A percentile compares a stretch with the other conserved stretches of the same genome.
Evolutionary conservation across 345 rosid genomes (phyloP).

Genomic region (Rhodomyrtus tomentosa): DNA sequence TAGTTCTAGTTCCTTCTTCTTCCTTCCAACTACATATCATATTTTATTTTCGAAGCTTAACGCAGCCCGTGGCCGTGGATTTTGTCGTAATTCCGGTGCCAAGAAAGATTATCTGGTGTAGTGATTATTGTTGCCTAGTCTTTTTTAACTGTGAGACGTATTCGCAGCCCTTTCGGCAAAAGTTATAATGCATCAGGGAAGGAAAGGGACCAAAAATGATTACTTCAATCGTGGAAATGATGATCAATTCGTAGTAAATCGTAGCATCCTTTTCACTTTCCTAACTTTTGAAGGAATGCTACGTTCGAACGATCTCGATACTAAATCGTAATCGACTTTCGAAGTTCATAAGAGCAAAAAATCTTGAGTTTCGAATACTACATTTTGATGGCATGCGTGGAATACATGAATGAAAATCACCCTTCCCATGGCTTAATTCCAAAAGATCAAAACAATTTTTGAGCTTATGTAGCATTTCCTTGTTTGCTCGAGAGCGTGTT

Average conservation of each 20-base stretch:
- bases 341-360: background rate
- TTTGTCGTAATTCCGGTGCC: background rate
- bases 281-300: background rate
- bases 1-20: background rate
- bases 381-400: too few species aligned
- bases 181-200: too few species aligned
- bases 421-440: background rate
- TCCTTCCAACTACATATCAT: background rate
- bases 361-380: background rate
- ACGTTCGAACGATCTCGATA: background rate
- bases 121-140: fast-evolving
- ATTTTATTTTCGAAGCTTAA: background rate
- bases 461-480: background rate
- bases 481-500: background rate
- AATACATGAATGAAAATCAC: too few species aligned
- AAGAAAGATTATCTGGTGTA: background rate
- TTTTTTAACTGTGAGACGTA: background rate
- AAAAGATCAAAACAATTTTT: background rate
- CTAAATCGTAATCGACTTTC: background rate
- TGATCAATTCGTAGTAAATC: background rate
- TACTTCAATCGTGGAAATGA: too few species aligned
- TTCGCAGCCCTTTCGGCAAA: background rate
- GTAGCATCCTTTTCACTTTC: background rate
- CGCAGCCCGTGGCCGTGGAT: background rate
- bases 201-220: too few species aligned